A percentile compares a stretch with the other conserved stretches of the same genome.
These are phyloP conservation scores for Yarrowia alimentaria DNA, from an alignment of 805 yeast species.

Conservation along the genomic window DNA sequence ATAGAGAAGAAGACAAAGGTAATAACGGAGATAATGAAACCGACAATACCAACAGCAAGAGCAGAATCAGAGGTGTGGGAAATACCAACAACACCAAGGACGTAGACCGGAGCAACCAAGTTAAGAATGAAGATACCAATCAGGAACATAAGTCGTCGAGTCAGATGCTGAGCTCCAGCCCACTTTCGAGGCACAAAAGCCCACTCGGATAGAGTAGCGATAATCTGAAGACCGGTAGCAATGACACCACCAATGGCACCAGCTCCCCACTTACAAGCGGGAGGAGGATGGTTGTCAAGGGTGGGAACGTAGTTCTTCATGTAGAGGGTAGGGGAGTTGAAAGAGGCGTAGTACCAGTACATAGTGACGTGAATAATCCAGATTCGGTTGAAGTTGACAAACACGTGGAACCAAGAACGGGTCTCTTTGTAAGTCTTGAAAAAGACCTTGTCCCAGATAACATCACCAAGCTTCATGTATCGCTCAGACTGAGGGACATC, in stretches of 20 bases:
- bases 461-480: constrained; percentile 84
- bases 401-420: constrained; percentile 95
- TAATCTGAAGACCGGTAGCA: constrained; percentile 75
- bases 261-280: constrained; percentile 90
- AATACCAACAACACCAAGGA: constrained; percentile 46
- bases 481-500: constrained; percentile 90
- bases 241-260: constrained; percentile 89
- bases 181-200: constrained; percentile 94
- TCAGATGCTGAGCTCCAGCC: constrained; percentile 98
- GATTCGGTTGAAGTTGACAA: constrained; percentile 95
- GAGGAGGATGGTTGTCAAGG: constrained; percentile 78
- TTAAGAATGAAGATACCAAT: constrained; percentile 53
- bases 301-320: constrained; percentile 84
- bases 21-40: constrained; percentile 82
- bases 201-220: constrained; percentile 92
- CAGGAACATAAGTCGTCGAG: constrained; percentile 81
- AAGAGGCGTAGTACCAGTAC: constrained; percentile 94
- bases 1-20: constrained; percentile 83
- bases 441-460: constrained; percentile 86
- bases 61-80: constrained; percentile 45
- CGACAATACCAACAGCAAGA: constrained; percentile 68
- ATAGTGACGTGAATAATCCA: constrained; percentile 91
- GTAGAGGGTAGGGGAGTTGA: constrained; percentile 87
- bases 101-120: constrained; percentile 52
- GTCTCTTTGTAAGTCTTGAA: constrained; percentile 94